A percentile compares a stretch with the other conserved stretches of the same genome.
These are phyloP conservation scores for Sarocladium kiliense DNA, from an alignment of 2,329 filamentous ascomycete species.

Conservation along the genomic window DNA sequence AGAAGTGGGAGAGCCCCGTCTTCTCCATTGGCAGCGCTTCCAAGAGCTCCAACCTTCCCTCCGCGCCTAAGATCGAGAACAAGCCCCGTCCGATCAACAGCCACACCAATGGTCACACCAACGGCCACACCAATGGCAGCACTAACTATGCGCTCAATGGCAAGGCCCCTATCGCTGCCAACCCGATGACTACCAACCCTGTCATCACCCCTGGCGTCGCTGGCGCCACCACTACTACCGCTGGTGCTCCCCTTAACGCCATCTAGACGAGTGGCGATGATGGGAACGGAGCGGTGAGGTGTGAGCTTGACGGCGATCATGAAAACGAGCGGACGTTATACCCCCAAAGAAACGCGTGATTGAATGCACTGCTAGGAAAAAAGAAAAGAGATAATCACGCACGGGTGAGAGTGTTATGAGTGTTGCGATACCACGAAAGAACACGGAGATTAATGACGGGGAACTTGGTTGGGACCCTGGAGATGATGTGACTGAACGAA, in stretches of 20 bases:
- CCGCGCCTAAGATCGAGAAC: constrained; percentile 43
- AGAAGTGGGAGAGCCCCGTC: constrained; percentile 90
- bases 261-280: not conserved
- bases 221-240: not conserved
- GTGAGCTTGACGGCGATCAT: not conserved
- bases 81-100: constrained; percentile 29
- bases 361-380: not conserved
- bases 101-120: constrained; percentile 13
- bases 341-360: not conserved
- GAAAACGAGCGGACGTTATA: not conserved
- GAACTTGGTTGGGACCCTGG: not conserved
- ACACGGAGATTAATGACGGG: not conserved
- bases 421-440: not conserved
- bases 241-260: constrained; percentile 2
- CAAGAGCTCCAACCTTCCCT: constrained; percentile 67
- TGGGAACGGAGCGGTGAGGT: not conserved
- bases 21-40: constrained; percentile 80
- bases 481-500: not conserved
- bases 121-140: constrained; percentile 17
- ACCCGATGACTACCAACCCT: constrained; percentile 9
- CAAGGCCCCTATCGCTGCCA: constrained; percentile 7
- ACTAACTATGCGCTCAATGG: constrained; percentile 14
- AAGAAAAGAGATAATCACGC: constrained; percentile 6
- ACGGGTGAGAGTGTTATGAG: not conserved
- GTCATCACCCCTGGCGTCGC: constrained; percentile 10